Base-by-base conservation (phyloP, 1,284 basidiomycete species). In the Fomitopsis palustris region DNA sequence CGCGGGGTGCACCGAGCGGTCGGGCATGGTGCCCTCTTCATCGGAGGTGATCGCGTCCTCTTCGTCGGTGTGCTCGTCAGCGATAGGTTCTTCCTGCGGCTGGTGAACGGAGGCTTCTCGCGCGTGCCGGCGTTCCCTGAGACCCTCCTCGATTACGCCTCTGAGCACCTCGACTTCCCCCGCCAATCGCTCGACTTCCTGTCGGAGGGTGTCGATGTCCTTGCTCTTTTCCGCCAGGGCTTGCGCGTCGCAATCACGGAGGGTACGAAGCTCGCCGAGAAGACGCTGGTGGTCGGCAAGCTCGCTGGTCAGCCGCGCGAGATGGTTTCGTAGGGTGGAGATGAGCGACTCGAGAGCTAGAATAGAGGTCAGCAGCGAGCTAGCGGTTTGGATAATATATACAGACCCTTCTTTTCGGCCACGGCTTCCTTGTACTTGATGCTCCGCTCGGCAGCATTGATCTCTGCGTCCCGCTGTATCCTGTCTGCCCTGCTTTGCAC, bases 81-180 rank as follows among this genome's bases (percentile, higher is more conserved):
- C 58, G n/a, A 37, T 42, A 21, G 47, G 56, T 6, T 60, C 53
- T 42, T 29, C 35, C 35, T 7, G 35, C 55, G 33, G 53, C 38
- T 66, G 63, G 51, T 61, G 55, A 41, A 61, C 59, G 53, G 29
- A 58, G 6, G 63, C 65, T 60, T 77, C 74, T 56, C 75, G 70
- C 8, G 69, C 70, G 53, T 69, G 71, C 14, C 87, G 77, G 25
- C 91, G 76, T 64, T 92, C 90, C 56, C 85, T 82, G 47, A 95
- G 76, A 0, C 92, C 92, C 60, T 93, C 87, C 68, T 94, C 92
- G 0, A 95, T 90, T 0, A 95, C 87, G 0, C 85, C 87, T 19
- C 88, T 80, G n/a, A 95, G 77, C 3, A 90, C 87, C 60, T 90
- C 87, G 1, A 95, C 90, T 71, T 96, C 93, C 2, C 85, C 85